These are phyloP conservation scores for Paulownia fortunei DNA, from an alignment of 257 asterid genomes.

Conservation along the genomic window DNA sequence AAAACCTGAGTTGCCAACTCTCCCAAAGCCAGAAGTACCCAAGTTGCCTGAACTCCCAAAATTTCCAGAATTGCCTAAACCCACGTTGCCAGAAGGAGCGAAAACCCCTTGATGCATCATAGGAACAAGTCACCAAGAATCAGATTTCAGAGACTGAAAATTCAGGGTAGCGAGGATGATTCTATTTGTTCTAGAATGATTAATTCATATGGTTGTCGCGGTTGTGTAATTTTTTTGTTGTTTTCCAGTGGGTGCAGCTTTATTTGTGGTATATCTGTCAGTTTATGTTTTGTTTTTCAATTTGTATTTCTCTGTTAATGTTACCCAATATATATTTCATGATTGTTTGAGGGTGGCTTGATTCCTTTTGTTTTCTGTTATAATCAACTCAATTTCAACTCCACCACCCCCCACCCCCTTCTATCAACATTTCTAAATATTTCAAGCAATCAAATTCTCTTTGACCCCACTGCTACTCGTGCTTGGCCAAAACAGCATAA, in stretches of 20 bases:
- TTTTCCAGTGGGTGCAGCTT: slow-evolving; percentile 18
- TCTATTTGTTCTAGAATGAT: slow-evolving; percentile 24
- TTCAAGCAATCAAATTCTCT: slow-evolving; percentile 8
- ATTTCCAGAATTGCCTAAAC: slow-evolving; percentile 5
- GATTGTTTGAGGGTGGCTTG: slow-evolving; percentile 17
- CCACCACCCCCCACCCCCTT: background rate
- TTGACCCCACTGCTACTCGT: background rate
- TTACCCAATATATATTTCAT: slow-evolving; percentile 4
- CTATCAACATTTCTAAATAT: background rate
- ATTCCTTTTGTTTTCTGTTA: slow-evolving; percentile 13
- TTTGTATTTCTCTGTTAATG: background rate
- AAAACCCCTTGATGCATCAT: slow-evolving; percentile 27
- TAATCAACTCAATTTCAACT: background rate
- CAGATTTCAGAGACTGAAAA: background rate
- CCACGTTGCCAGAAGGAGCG: slow-evolving; percentile 23
- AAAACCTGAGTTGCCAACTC: slow-evolving; percentile 18
- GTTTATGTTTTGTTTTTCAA: background rate
- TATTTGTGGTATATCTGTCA: background rate
- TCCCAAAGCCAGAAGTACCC: slow-evolving; percentile 29
- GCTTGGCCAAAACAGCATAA: slow-evolving; percentile 18
- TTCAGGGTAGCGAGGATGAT: background rate
- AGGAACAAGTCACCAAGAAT: slow-evolving; percentile 15
- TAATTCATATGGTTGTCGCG: slow-evolving; percentile 3
- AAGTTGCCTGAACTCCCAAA: slow-evolving; percentile 21
- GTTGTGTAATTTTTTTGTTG: slow-evolving; percentile 23